Evolutionary conservation across 2,329 filamentous ascomycete genomes (phyloP).

Genomic region (Aspergillus niger): DNA sequence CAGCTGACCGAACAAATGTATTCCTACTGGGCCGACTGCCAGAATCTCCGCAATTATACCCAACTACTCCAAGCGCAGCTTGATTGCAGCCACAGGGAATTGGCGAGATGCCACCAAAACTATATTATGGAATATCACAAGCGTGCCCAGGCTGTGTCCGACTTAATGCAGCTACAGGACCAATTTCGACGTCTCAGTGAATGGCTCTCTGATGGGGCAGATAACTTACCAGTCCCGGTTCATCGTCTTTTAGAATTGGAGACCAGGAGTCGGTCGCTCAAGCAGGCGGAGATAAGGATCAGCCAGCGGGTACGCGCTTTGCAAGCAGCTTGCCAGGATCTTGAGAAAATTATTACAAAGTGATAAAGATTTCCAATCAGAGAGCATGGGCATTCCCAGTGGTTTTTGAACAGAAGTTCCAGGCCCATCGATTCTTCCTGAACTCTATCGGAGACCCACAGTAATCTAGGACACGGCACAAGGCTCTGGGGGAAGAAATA

Average conservation of each 20-base stretch:
- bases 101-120: not conserved
- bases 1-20: not conserved
- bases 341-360: not conserved
- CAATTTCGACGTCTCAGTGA: not conserved
- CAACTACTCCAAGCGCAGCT: not conserved
- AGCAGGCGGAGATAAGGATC: not conserved
- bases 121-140: not conserved
- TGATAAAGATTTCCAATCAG: not conserved
- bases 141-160: not conserved
- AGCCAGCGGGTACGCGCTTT: not conserved
- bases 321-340: not conserved
- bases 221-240: not conserved
- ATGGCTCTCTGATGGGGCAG: not conserved
- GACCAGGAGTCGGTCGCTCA: not conserved
- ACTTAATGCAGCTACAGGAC: not conserved
- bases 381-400: too few relatives aligned
- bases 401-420: too few relatives aligned
- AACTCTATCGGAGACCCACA: too few relatives aligned
- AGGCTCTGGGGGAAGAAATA: too few relatives aligned
- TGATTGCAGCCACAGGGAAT: not conserved
- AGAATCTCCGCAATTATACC: not conserved
- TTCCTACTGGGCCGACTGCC: not conserved
- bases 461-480: too few relatives aligned
- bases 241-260: not conserved
- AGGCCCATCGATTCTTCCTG: too few relatives aligned